Evolutionary conservation across 169 alveolate species (phyloP).

Genomic region (Plasmodium blacklocki): DNA sequence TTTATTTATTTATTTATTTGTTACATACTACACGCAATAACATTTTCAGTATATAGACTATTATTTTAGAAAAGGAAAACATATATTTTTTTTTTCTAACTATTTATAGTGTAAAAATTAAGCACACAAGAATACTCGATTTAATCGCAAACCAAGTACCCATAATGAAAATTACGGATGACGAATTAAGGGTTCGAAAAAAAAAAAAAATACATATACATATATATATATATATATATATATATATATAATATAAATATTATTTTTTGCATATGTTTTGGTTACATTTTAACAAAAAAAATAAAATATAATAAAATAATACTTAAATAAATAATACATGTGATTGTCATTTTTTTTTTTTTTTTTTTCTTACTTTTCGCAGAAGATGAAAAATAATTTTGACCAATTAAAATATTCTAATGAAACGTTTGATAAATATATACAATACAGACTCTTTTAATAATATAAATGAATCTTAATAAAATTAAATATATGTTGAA

Average conservation of each 20-base stretch:
- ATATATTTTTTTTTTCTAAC: neutral
- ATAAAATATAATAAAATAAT: neutral
- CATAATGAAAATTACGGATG: conserved; percentile 70
- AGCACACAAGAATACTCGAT: conserved; percentile 65
- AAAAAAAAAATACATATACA: neutral
- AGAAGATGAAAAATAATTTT: conserved; percentile 37
- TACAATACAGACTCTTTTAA: conserved; percentile 49
- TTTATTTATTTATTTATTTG: too few relatives aligned
- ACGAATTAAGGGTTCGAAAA: conserved; percentile 38
- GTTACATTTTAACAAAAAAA: too few relatives aligned
- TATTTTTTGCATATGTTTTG: neutral
- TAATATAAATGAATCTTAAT: too few relatives aligned
- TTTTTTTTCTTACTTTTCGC: neutral
- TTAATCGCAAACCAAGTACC: conserved; percentile 70
- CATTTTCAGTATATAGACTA: too few relatives aligned
- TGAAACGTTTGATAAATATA: conserved; percentile 66
- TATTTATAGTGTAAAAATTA: conserved; percentile 51
- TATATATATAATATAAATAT: neutral
- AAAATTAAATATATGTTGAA: too few relatives aligned
- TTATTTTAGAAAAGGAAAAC: neutral
- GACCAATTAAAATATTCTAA: conserved; percentile 48
- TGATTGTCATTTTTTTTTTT: conserved; percentile 1
- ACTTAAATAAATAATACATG: too few relatives aligned
- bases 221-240: neutral
- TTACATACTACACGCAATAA: too few relatives aligned